Evolutionary conservation across 495 filamentous ascomycete genomes (phyloP), one percentile per base, ranked within the genome.

Genomic region (Penicillium pulvis): DNA sequence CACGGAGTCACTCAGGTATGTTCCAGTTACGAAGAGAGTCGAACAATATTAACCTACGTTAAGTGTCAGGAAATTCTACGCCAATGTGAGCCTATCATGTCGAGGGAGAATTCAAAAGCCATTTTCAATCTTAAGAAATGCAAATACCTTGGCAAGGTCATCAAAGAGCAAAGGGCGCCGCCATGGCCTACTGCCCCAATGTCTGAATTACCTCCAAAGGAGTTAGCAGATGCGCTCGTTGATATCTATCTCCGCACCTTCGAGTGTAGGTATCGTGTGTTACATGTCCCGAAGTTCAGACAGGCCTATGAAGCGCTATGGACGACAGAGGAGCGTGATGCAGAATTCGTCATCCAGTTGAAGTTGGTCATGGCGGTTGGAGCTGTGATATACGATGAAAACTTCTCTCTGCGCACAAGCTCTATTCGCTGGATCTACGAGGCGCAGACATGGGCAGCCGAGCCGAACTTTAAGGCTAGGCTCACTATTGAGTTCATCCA

Each of bases 221-320:
- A 71, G 2, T 53, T 83, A 16, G 76, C 81, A 14, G 70, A 77
- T 41, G 26, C 52, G 6, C 68, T 79, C 4, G 58, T 72, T 19
- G 70, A 75, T 1, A 73, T 71, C 2, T 73, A 80, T 43, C 70
- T 78, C 2, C 74, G 72, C 42, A 63, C 79, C 6, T 71, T 65
- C 9, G 82, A 87, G 53, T 51, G 49, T 0, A 66, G 84, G 55
- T 71, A 85, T 58, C 75, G 85, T 16, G 78, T 90, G 11, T 47
- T 87, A 10, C 85, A 87, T 57, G 64, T 84, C n/a, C 83, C 85
- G 0, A 73, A 74, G 0, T 87, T 90, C 58, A 77, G 63, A 61
- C 63, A 63, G 14, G 67, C 71, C 9, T 77, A 77, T 47, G 67
- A 71, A 8, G 51, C 57, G 16, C 14, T 72, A 6, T 74, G 69